phyloP scores from a whole-genome alignment of 2,329 filamentous ascomycete genomes.

The Pyrenophora seminiperda region DNA sequence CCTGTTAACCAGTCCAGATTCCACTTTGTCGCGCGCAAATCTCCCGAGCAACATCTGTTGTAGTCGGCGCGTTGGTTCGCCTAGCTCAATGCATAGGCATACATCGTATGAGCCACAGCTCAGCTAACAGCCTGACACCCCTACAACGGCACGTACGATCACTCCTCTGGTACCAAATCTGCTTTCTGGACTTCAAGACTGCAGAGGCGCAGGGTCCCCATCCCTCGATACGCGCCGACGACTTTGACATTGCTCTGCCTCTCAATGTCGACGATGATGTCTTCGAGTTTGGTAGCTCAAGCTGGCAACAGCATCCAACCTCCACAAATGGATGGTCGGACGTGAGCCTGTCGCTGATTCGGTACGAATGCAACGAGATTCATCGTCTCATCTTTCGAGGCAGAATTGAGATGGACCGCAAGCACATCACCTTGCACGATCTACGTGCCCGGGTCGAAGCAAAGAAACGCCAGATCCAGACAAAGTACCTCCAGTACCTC shows the following conservation, averaged over 20 bases:
- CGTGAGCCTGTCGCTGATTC: slow-evolving; percentile 42
- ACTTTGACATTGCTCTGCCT: slow-evolving; percentile 46
- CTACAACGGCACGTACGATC: slow-evolving; percentile 46
- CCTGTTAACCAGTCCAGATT: slow-evolving; percentile 34
- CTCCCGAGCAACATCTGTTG: slow-evolving; percentile 45
- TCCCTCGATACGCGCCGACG: slow-evolving; percentile 45
- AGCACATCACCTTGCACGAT: slow-evolving; percentile 45
- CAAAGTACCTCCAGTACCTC: slow-evolving; percentile 43
- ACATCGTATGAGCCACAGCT: slow-evolving; percentile 43
- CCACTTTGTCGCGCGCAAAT: slow-evolving; percentile 47
- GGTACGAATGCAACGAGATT: slow-evolving; percentile 47
- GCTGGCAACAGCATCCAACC: slow-evolving; percentile 44
- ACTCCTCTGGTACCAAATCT: slow-evolving; percentile 48
- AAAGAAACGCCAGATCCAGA: slow-evolving; percentile 42
- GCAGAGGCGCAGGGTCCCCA: slow-evolving; percentile 48
- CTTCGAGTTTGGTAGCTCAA: slow-evolving; percentile 43
- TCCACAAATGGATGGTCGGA: slow-evolving; percentile 43
- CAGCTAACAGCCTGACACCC: slow-evolving; percentile 42
- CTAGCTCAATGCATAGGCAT: slow-evolving; percentile 48
- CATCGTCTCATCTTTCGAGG: slow-evolving; percentile 47
- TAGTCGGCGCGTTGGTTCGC: slow-evolving; percentile 47
- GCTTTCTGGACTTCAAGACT: slow-evolving; percentile 47
- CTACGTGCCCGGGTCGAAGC: slow-evolving; percentile 43
- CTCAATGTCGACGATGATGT: slow-evolving; percentile 48
- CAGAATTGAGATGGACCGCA: slow-evolving; percentile 47